Base-by-base conservation (phyloP, 2,329 filamentous ascomycete genomes). In the Fonsecaea pedrosoi region DNA sequence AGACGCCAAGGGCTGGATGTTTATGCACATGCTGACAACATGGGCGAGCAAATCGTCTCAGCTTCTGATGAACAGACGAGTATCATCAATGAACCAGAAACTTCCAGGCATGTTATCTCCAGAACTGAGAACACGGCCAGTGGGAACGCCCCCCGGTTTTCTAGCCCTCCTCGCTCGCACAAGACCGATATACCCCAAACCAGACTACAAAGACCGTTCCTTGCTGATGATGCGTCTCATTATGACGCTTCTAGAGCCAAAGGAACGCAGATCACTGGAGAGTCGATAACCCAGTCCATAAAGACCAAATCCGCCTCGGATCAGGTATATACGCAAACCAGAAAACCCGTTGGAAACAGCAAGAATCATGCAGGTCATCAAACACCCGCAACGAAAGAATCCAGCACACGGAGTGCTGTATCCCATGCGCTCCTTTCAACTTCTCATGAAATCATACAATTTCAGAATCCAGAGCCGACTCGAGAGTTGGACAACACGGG, bases 241-340 rank as follows among this genome's bases (percentile, higher is more conserved):
- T 34, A 35, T 9, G 25, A 25, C 9, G n/a, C 15, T 34, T 10
- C 48, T 18, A 30, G 38, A 66, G 38, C 18, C 34, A 60, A 61
- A 54, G n/a, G 34, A 8, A 6, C 55, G 34, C 21, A 40, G 13
- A 12, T n/a, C 32, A 15, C 54, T 35, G 25, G 21, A 45, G 34
- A 13, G 10, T 30, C 57, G 54, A 32, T 54, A 13, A 61, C 61
- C 25, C 42, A 56, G 30, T 65, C 61, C n/a, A 65, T 69, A 21
- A 57, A 61, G 8, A 5, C 60, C 35, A 53, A 32, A 30, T 15
- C 62, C 34, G 54, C 63, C 45, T 38, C 62, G 45, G 64, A 67
- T 34, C 50, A 67, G 21, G 37, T 37, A 37, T 57, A 67, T 60
- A 45, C 67, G 5, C 21, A 54, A 15, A 40, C 54, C 32, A 53